Conservation (phyloP, 441 rosid species). For the Aquilaria agallochum region DNA sequence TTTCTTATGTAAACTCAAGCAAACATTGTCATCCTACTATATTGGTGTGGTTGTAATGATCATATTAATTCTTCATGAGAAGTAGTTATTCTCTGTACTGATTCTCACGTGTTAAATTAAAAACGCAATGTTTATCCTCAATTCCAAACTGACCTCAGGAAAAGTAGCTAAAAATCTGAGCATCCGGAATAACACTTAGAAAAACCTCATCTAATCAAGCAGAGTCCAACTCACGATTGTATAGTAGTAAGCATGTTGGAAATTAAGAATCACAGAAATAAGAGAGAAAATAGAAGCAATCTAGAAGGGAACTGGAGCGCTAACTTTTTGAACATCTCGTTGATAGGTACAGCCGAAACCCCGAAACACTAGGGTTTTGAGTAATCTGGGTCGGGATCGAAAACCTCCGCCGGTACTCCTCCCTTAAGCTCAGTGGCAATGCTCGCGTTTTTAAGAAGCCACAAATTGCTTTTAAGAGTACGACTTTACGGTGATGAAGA, state of each 20-base stretch:
- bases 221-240: background rate
- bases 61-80: no score
- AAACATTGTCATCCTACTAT: no score
- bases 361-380: constrained; percentile 7
- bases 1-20: no score
- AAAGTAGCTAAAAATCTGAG: no score
- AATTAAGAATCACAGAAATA: background rate
- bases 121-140: no score
- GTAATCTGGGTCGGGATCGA: constrained; percentile 21
- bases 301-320: background rate
- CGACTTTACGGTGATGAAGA: no score
- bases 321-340: constrained; percentile 58
- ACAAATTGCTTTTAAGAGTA: no score
- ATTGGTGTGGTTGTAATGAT: no score
- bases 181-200: no score
- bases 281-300: background rate
- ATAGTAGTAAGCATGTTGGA: background rate
- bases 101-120: no score
- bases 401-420: constrained; percentile 1
- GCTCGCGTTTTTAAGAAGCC: background rate
- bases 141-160: no score
- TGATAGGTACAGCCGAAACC: background rate
- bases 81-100: no score
- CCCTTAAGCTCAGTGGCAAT: background rate
- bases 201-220: background rate